phyloP scores from a whole-genome alignment of 192 early-diverging fungal genomes.

The Backusella sp. region DNA sequence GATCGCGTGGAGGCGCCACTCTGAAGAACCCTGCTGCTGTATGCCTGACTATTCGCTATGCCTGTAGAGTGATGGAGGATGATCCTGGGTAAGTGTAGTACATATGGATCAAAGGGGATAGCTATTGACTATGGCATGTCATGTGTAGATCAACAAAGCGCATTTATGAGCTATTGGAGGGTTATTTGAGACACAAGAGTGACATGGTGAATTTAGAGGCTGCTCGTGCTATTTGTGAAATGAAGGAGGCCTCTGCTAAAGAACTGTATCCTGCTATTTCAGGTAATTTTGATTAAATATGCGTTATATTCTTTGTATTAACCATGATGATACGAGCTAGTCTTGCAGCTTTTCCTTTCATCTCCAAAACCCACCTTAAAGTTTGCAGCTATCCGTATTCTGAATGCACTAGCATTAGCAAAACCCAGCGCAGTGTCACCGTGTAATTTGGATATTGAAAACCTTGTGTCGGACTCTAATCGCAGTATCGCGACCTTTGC shows the following conservation, averaged over 20 bases:
- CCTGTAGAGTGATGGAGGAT: slow-evolving; percentile 82
- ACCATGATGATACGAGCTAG: slow-evolving; percentile 25
- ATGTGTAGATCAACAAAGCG: slow-evolving; percentile 49
- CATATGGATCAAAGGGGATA: too few species aligned
- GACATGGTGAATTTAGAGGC: slow-evolving; percentile 99
- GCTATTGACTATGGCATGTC: neutral
- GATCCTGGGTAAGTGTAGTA: slow-evolving; percentile 61
- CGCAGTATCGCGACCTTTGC: slow-evolving; percentile 98
- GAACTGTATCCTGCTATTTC: slow-evolving; percentile 92
- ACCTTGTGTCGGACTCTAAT: slow-evolving; percentile 94
- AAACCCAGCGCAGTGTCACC: slow-evolving; percentile 87
- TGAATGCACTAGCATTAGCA: slow-evolving; percentile 91
- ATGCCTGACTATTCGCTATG: slow-evolving; percentile 91
- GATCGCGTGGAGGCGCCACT: slow-evolving; percentile 39
- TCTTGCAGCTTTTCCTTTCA: slow-evolving; percentile 90
- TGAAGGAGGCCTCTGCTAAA: slow-evolving; percentile 77
- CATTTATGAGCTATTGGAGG: slow-evolving; percentile 87
- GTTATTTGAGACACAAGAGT: slow-evolving; percentile 89
- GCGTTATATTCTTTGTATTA: neutral
- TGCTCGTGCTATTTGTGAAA: slow-evolving; percentile 92
- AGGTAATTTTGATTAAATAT: slow-evolving; percentile 40
- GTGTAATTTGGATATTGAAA: slow-evolving; percentile 99
- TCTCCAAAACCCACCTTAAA: slow-evolving; percentile 91
- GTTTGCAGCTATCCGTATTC: slow-evolving; percentile 96
- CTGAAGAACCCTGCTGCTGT: slow-evolving; percentile 86